Evolutionary conservation across 768 basidiomycete genomes (phyloP), one percentile per base, ranked within the genome.

Genomic region (Boletus vermiculosoides): DNA sequence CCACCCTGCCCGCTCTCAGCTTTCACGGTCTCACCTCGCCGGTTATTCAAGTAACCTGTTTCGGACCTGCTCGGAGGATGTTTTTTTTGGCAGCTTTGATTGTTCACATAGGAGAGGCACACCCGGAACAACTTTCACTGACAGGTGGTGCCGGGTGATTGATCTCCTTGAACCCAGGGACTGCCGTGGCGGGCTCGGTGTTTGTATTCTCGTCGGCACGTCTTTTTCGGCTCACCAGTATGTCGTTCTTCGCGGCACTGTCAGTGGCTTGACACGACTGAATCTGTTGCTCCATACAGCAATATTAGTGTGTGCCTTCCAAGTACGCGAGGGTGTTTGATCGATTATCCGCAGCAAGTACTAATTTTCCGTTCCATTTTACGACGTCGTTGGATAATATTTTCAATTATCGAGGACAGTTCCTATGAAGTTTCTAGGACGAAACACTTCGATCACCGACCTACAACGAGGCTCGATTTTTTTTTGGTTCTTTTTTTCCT

Each of bases 131-230:
- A 48, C 33, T 41, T 50, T 28, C 20, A 22, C 30, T 53, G 63
- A 63, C 54, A 67, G 53, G 44, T 56, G 39, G 52, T 42, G 41
- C 36, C 25, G 28, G 56, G n/a, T 46, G 41, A 54, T 54, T 47
- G 49, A 63, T 66, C 49, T 41, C 39, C 45, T 50, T 49, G 45
- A 41, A 31, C 36, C n/a, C n/a, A 40, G 60, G 63, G 41, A 45
- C 50, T 40, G 10, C 51, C 46, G n/a, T 48, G 46, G 31, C 45
- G 20, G 33, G 33, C 30, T 63, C 57, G 64, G 57, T 25, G 10
- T 16, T 15, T 60, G 53, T 56, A 47, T 34, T 4, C 41, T 22
- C 42, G 49, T 55, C 56, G 57, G 56, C 49, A 40, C 55, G 50
- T 59, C 52, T 49, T 50, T 45, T 52, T 66, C 58, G 42, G 52